These are phyloP conservation scores for Aspergillus persii DNA, from an alignment of 2,329 filamentous ascomycete species.

Conservation along the genomic window DNA sequence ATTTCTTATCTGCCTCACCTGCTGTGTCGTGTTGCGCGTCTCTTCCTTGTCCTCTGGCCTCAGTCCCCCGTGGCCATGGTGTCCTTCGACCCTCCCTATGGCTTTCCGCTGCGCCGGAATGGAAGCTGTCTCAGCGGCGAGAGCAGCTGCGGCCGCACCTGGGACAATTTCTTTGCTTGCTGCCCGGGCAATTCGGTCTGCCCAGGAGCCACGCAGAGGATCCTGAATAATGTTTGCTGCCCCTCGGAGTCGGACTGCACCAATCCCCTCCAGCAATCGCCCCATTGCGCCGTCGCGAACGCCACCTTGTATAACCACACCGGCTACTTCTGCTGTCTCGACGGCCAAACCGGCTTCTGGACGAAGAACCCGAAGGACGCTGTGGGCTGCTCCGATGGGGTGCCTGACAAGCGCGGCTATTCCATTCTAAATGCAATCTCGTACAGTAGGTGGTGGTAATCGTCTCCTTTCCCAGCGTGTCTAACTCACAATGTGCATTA, in stretches of 20 bases:
- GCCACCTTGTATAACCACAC: conserved; percentile 22
- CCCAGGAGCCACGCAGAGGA: background rate
- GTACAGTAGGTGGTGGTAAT: background rate
- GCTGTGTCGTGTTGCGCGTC: too few species aligned
- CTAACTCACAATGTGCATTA: background rate
- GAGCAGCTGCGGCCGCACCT: conserved; percentile 20
- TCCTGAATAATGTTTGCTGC: conserved; percentile 18
- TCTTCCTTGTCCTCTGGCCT: too few species aligned
- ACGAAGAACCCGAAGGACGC: background rate
- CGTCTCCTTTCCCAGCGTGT: background rate
- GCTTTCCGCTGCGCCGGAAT: conserved; percentile 21
- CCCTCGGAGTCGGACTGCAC: conserved; percentile 16
- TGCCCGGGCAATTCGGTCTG: conserved; percentile 18
- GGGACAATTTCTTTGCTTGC: conserved; percentile 17
- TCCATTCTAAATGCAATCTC: background rate
- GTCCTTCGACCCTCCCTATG: conserved; percentile 10
- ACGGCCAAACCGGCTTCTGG: conserved; percentile 12
- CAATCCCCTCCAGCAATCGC: conserved; percentile 10
- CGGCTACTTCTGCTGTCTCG: conserved; percentile 24
- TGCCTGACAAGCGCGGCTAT: conserved; percentile 3
- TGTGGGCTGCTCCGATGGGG: conserved; percentile 16
- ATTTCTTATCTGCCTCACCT: too few species aligned
- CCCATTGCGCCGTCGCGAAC: conserved; percentile 23
- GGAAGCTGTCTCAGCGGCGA: conserved; percentile 18
- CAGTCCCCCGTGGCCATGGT: background rate